Conservation (phyloP, 1,284 basidiomycete genomes). For the Ustilago hordei region DNA sequence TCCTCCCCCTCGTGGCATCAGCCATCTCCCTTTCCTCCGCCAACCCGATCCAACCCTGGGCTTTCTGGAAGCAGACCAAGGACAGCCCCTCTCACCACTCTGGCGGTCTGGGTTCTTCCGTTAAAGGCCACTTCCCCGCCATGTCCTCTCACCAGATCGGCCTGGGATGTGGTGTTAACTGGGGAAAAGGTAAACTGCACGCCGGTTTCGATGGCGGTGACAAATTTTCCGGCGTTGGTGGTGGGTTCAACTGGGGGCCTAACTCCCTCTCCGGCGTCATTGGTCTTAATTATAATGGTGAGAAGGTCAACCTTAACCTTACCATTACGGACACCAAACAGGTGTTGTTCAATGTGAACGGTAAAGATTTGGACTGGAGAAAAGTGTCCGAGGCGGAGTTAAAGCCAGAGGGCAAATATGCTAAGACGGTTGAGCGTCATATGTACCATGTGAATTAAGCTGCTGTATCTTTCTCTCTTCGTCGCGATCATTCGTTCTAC, state of each 20-base stretch:
- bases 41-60: background rate
- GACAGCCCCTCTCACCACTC: background rate
- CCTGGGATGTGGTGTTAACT: slow-evolving; percentile 33
- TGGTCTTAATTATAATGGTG: slow-evolving; percentile 15
- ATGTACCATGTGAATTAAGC: background rate
- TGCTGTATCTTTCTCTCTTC: too few relatives aligned
- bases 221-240: slow-evolving; percentile 19
- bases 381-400: slow-evolving; percentile 2
- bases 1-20: slow-evolving; percentile 15
- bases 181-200: slow-evolving; percentile 24
- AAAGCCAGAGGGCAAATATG: background rate
- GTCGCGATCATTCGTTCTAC: too few relatives aligned
- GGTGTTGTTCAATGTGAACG: slow-evolving; percentile 27
- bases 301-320: slow-evolving; percentile 23
- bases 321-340: slow-evolving; percentile 21
- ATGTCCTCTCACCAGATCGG: slow-evolving; percentile 18
- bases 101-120: slow-evolving; percentile 27
- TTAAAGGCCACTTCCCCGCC: slow-evolving; percentile 26
- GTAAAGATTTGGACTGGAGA: slow-evolving; percentile 23
- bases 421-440: background rate
- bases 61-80: slow-evolving; percentile 20
- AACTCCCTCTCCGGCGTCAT: slow-evolving; percentile 10
- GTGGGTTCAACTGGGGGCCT: slow-evolving; percentile 28
- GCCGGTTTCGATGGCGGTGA: slow-evolving; percentile 39
- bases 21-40: slow-evolving; percentile 1